These are phyloP conservation scores for Pyrenula massariospora DNA, from an alignment of 495 filamentous ascomycete species.

Conservation along the genomic window DNA sequence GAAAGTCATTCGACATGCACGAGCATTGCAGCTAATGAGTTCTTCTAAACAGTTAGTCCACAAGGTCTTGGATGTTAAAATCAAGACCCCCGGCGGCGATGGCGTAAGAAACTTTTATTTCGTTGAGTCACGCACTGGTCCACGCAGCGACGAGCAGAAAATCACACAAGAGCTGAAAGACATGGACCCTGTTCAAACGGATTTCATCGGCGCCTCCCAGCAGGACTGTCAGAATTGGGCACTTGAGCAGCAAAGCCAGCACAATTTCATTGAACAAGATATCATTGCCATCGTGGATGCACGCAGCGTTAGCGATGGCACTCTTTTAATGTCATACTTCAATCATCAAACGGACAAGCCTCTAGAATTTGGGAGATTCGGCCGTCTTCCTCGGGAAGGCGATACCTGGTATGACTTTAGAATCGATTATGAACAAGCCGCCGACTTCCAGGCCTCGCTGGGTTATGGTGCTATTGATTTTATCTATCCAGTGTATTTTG, in stretches of 20 bases:
- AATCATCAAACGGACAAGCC: neutral
- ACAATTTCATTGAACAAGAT: conserved; percentile 5
- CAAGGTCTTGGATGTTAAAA: neutral
- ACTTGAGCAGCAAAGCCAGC: conserved; percentile 4
- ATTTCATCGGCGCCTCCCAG: conserved; percentile 6
- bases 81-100: neutral
- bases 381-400: conserved; percentile 4
- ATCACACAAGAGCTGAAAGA: neutral
- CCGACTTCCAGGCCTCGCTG: conserved; percentile 1
- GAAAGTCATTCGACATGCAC: neutral
- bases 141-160: neutral
- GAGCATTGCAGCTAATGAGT: neutral
- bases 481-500: conserved; percentile 7
- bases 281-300: conserved; percentile 6
- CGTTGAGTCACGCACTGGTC: neutral
- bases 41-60: neutral
- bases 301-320: conserved; percentile 6
- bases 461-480: neutral
- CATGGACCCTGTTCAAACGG: conserved; percentile 5
- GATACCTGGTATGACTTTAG: conserved; percentile 7
- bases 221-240: conserved; percentile 8
- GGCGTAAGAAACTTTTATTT: neutral
- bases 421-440: conserved; percentile 3
- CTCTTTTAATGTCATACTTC: conserved; percentile 5
- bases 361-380: conserved; percentile 3